phyloP scores from a whole-genome alignment of 352 stramenopile genomes.

The Elongisporangium anandrum region DNA sequence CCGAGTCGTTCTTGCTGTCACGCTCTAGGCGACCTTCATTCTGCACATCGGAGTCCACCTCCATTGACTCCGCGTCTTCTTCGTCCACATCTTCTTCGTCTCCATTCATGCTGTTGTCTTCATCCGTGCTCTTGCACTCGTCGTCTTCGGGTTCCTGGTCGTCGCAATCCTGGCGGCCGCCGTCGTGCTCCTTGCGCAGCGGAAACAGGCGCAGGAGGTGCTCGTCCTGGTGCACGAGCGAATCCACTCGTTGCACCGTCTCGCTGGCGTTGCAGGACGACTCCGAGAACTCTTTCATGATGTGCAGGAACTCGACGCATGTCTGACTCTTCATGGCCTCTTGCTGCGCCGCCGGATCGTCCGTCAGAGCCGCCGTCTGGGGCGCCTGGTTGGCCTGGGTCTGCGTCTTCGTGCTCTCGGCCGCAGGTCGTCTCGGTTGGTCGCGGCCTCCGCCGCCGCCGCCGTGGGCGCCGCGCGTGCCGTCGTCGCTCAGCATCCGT shows the following conservation, averaged over 20 bases:
- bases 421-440: neutral
- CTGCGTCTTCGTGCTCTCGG: neutral
- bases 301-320: constrained; percentile 64
- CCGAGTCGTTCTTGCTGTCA: constrained; percentile 1
- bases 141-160: constrained; percentile 7
- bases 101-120: constrained; percentile 1
- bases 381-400: neutral
- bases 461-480: neutral
- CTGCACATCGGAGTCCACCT: constrained; percentile 8
- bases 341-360: neutral
- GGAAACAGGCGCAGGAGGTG: constrained; percentile 51
- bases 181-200: constrained; percentile 16
- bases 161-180: constrained; percentile 11
- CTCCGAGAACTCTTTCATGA: constrained; percentile 74
- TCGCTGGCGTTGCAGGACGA: constrained; percentile 59
- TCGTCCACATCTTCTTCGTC: neutral
- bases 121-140: constrained; percentile 5
- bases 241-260: constrained; percentile 62
- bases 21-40: constrained; percentile 1
- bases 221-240: constrained; percentile 54
- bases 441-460: neutral
- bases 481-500: neutral
- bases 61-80: constrained; percentile 9
- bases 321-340: constrained; percentile 44
- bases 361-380: neutral